These are phyloP conservation scores for Tolypocladium amazonense DNA, from an alignment of 2,329 filamentous ascomycete species.

Conservation along the genomic window DNA sequence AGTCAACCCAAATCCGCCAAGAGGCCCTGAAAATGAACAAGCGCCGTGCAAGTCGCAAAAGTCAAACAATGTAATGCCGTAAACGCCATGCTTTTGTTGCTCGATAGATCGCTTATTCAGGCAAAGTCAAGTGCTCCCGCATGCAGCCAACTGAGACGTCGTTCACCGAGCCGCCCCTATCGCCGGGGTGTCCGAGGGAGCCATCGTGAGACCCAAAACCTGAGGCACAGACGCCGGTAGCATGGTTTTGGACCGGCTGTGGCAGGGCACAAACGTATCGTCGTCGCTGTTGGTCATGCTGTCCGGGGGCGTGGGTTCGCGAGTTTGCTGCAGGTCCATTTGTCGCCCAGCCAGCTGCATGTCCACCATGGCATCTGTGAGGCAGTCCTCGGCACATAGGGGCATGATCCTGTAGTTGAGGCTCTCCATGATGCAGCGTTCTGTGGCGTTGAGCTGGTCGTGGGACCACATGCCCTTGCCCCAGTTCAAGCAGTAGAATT, in stretches of 20 bases:
- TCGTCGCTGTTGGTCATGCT: conserved; percentile 16
- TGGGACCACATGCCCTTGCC: conserved; percentile 45
- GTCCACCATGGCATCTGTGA: conserved; percentile 49
- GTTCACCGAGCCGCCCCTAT: conserved; percentile 5
- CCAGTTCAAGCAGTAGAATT: conserved; percentile 43
- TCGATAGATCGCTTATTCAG: neutral
- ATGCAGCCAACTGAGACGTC: conserved; percentile 6
- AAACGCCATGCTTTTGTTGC: neutral
- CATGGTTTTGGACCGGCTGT: conserved; percentile 25
- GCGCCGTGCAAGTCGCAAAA: conserved; percentile 7
- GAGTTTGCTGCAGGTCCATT: conserved; percentile 11
- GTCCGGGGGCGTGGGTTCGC: conserved; percentile 18
- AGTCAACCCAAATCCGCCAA: neutral
- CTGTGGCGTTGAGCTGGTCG: conserved; percentile 53
- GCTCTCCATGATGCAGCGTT: conserved; percentile 53
- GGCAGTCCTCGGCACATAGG: conserved; percentile 43
- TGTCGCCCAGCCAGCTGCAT: conserved; percentile 47
- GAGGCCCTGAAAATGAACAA: neutral
- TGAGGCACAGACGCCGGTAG: conserved; percentile 10
- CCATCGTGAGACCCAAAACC: conserved; percentile 14
- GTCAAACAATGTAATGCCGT: neutral
- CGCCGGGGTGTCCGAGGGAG: conserved; percentile 13
- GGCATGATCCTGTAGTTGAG: conserved; percentile 53
- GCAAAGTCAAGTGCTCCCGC: neutral
- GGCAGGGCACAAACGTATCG: conserved; percentile 16